phyloP scores from a whole-genome alignment of 1,139 yeast genomes.

The Taiozyma onychis region DNA sequence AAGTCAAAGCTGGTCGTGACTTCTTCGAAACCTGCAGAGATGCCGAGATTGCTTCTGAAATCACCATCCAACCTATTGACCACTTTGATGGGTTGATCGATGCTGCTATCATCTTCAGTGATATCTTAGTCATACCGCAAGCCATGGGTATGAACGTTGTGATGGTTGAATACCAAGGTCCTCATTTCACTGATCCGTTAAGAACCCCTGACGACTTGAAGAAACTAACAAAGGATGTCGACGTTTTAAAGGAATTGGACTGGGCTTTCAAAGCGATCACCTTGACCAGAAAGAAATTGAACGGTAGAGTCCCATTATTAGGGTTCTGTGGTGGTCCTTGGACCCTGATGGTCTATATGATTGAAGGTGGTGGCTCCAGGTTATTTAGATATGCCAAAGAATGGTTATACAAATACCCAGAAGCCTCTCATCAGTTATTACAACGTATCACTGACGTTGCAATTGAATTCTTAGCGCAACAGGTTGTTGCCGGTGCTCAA shows the following conservation, averaged over 20 bases:
- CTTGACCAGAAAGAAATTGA: constrained; percentile 72
- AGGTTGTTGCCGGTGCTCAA: constrained; percentile 97
- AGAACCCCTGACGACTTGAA: constrained; percentile 65
- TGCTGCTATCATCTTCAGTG: constrained; percentile 95
- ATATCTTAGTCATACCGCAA: constrained; percentile 93
- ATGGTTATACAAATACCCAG: constrained; percentile 82
- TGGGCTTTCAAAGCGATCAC: constrained; percentile 96
- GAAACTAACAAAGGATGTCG: constrained; percentile 54
- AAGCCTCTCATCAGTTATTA: constrained; percentile 63
- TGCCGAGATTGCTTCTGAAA: constrained; percentile 88
- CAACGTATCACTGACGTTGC: constrained; percentile 85
- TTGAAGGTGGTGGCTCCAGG: constrained; percentile 95
- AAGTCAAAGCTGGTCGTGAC: constrained; percentile 80
- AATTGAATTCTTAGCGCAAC: constrained; percentile 86
- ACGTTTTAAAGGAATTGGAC: constrained; percentile 69
- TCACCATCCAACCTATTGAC: constrained; percentile 92
- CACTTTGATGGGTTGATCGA: constrained; percentile 86
- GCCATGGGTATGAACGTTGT: constrained; percentile 96
- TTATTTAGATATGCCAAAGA: constrained; percentile 87
- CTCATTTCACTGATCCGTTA: constrained; percentile 85
- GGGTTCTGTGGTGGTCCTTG: constrained; percentile 99
- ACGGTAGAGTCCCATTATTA: constrained; percentile 88
- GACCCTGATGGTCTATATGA: constrained; percentile 95
- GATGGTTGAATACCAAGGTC: constrained; percentile 95
- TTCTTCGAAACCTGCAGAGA: constrained; percentile 92